Percentiles rank a stretch among this genome's conserved stretches.
phyloP scores from a whole-genome alignment of 352 stramenopile species.

The Pythium brachiatum region DNA sequence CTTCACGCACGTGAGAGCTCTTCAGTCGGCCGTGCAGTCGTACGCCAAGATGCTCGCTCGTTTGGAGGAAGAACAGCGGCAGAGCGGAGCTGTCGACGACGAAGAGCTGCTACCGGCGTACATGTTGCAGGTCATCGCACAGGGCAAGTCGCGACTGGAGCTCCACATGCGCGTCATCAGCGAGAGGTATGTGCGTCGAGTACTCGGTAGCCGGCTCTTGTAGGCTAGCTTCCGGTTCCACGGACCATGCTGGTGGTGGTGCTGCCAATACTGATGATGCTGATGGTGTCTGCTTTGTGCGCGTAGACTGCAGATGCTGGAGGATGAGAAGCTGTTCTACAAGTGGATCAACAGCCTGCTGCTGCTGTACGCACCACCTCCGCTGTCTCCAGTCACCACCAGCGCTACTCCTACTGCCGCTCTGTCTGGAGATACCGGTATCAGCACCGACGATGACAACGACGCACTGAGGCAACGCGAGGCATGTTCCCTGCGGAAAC shows the following conservation, averaged over 20 bases:
- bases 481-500: neutral
- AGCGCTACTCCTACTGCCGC: neutral
- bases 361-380: constrained; percentile 9
- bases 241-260: no score
- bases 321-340: constrained; percentile 64
- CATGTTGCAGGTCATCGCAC: constrained; percentile 39
- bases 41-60: constrained; percentile 41
- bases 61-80: constrained; percentile 33
- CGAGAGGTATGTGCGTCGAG: constrained; percentile 30
- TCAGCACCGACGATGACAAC: neutral
- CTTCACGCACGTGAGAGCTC: constrained; percentile 34
- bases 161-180: constrained; percentile 42
- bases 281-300: neutral
- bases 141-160: constrained; percentile 27
- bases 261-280: neutral
- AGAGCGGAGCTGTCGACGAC: constrained; percentile 15
- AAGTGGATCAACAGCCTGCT: constrained; percentile 70
- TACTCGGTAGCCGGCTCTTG: no score
- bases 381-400: neutral
- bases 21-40: constrained; percentile 34
- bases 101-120: constrained; percentile 38
- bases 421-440: neutral
- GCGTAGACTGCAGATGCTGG: constrained; percentile 48
- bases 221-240: no score
- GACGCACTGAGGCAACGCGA: neutral